A percentile compares a stretch with the other conserved stretches of the same genome.
These are phyloP conservation scores for Phytophthora aleatoria DNA, from an alignment of 352 stramenopile genomes.

Conservation along the genomic window DNA sequence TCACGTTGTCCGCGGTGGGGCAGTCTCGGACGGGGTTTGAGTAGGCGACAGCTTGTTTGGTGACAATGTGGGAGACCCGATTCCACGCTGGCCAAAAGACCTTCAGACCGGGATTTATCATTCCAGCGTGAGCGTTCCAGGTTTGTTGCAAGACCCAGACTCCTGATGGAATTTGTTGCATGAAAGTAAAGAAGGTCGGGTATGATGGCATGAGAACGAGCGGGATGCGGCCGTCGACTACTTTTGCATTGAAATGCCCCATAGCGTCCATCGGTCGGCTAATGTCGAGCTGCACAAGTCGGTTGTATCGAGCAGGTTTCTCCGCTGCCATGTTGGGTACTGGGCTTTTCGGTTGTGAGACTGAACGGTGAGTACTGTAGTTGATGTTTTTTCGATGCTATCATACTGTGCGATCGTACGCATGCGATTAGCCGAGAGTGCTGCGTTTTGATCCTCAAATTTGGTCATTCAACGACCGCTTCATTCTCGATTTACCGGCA, in stretches of 20 bases:
- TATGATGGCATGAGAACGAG: conserved; percentile 68
- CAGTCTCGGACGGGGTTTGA: conserved; percentile 72
- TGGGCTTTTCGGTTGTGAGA: neutral
- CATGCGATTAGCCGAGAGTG: neutral
- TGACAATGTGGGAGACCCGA: conserved; percentile 87
- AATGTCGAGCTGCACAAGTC: conserved; percentile 60
- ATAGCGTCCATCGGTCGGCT: conserved; percentile 56
- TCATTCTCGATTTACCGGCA: conserved; percentile 28
- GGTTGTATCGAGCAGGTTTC: conserved; percentile 4
- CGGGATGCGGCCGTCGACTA: conserved; percentile 58
- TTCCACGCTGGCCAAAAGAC: conserved; percentile 79
- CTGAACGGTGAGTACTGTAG: no score
- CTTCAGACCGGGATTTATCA: conserved; percentile 82
- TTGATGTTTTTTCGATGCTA: neutral
- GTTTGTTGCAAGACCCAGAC: conserved; percentile 85
- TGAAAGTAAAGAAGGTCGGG: conserved; percentile 47
- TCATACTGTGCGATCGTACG: neutral
- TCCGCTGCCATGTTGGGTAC: neutral
- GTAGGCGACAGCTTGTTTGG: conserved; percentile 85
- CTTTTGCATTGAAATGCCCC: conserved; percentile 65
- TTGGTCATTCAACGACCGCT: neutral
- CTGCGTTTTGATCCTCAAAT: neutral
- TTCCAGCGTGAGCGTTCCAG: conserved; percentile 80
- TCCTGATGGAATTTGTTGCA: conserved; percentile 62
- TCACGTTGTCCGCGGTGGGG: conserved; percentile 86